Evolutionary conservation across 1,284 basidiomycete species (phyloP), one percentile per base, ranked within the genome.

Genomic region (Ustanciosporium gigantosporum): DNA sequence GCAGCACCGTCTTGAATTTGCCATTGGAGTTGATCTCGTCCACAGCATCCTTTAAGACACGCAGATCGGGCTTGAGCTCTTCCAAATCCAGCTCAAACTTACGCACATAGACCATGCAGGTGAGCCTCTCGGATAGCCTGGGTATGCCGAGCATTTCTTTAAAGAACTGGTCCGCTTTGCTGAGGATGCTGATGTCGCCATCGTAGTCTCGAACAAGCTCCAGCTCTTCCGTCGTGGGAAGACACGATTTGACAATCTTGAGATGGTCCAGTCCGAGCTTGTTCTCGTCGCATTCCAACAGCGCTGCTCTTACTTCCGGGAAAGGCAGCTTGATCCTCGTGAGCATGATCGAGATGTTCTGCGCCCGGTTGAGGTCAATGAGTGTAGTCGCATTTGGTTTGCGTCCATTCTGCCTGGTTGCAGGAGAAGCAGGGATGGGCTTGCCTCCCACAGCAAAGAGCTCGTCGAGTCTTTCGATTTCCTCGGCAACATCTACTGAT

Each of bases 141-240:
- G 90, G 89, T 36, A 94, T 87, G 3, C 80, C 81, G 79, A 88
- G 87, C 57, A 94, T 88, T 86, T 89, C 84, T 47, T 81, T 81
- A 73, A 92, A 88, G 79, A 88, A 93, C 71, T 87, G 87, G 73
- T 95, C 91, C 16, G 89, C 86, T 68, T 88, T 89, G 4, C 53
- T 59, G 3, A 74, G 50, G 19, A 38, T 20, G 15, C 41, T 22
- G 17, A 74, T 25, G 20, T 70, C 52, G 41, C 71, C 71, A 2
- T 55, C 46, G 43, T 64, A 74, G 19, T 72, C 68, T 17, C 71
- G 59, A 4, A 74, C 52, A 7, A 74, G 47, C 40, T 64, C 61
- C 23, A 64, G 50, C 51, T 74, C 71, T 8, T 74, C 71, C 14
- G 60, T 17, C 1, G 67, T 72, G 1, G 71, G 71, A 15, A 74